A percentile compares a stretch with the other conserved stretches of the same genome.
Conservation (phyloP, 192 early-diverging fungal genomes). For the Polychytrium aggregatum region DNA sequence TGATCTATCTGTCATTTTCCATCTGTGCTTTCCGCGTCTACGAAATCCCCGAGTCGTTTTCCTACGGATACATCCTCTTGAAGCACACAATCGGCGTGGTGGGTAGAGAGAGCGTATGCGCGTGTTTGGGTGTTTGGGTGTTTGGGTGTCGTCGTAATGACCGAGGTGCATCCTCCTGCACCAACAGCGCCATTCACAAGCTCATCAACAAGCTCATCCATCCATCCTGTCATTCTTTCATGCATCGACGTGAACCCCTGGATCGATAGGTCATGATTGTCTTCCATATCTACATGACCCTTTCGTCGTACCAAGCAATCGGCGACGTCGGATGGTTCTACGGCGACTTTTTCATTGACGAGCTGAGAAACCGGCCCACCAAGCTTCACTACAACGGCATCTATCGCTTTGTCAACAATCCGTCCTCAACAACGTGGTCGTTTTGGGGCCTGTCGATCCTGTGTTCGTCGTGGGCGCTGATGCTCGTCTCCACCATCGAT, state of each 20-base stretch:
- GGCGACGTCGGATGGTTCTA: constrained; percentile 99
- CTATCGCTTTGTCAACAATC: constrained; percentile 90
- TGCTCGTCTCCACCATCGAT: constrained; percentile 70
- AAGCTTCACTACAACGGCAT: constrained; percentile 73
- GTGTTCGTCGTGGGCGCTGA: constrained; percentile 43
- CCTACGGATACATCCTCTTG: constrained; percentile 60
- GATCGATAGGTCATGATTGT: constrained; percentile 52
- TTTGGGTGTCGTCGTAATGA: no score
- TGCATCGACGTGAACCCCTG: no score
- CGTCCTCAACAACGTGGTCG: constrained; percentile 86
- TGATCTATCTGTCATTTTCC: constrained; percentile 85
- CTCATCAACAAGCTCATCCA: no score
- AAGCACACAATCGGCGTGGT: constrained; percentile 73
- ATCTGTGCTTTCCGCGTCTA: constrained; percentile 75
- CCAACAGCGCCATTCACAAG: no score
- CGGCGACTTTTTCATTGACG: constrained; percentile 91
- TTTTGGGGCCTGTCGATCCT: constrained; percentile 90
- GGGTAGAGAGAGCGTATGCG: no score
- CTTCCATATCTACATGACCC: constrained; percentile 85
- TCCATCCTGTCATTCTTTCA: no score
- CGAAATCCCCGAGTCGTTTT: constrained; percentile 55
- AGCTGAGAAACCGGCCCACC: constrained; percentile 14
- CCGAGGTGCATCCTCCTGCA: no score
- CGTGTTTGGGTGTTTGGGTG: no score
- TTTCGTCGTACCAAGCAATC: constrained; percentile 82